These are phyloP conservation scores for Mycena alexandri DNA, from an alignment of 768 basidiomycete genomes.

Conservation along the genomic window DNA sequence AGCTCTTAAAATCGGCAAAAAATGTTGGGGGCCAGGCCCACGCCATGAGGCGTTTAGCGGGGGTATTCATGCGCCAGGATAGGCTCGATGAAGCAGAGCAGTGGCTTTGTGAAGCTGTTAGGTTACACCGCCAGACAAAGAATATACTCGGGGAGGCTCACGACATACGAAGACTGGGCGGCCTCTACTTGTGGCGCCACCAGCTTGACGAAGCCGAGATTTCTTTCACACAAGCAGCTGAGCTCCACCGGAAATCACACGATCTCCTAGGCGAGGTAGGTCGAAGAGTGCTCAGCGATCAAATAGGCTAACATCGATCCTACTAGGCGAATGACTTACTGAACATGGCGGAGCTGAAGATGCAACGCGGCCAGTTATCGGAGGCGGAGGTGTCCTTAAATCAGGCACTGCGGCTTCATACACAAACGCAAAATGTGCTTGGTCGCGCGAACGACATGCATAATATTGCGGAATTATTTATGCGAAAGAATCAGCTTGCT, in stretches of 20 bases:
- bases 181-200: slow-evolving; percentile 32
- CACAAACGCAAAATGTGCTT: slow-evolving; percentile 34
- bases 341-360: slow-evolving; percentile 36
- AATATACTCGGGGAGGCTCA: slow-evolving; percentile 38
- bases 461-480: slow-evolving; percentile 32
- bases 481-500: slow-evolving; percentile 25
- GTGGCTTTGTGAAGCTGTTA: slow-evolving; percentile 33
- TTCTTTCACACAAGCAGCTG: slow-evolving; percentile 36
- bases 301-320: slow-evolving; percentile 4
- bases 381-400: slow-evolving; percentile 37
- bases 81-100: slow-evolving; percentile 38
- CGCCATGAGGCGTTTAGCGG: slow-evolving; percentile 32
- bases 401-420: slow-evolving; percentile 34
- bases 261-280: slow-evolving; percentile 37
- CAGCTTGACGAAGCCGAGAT: slow-evolving; percentile 37
- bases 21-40: slow-evolving; percentile 35
- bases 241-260: slow-evolving; percentile 36
- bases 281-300: background rate
- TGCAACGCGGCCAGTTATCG: slow-evolving; percentile 31
- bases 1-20: slow-evolving; percentile 15
- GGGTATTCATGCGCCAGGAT: slow-evolving; percentile 35
- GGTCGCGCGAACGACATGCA: slow-evolving; percentile 37
- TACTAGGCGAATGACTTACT: slow-evolving; percentile 33
- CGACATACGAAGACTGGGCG: slow-evolving; percentile 33
- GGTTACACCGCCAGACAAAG: slow-evolving; percentile 33